Conservation (phyloP, 1,284 basidiomycete species). For the Irpex lacteus region DNA sequence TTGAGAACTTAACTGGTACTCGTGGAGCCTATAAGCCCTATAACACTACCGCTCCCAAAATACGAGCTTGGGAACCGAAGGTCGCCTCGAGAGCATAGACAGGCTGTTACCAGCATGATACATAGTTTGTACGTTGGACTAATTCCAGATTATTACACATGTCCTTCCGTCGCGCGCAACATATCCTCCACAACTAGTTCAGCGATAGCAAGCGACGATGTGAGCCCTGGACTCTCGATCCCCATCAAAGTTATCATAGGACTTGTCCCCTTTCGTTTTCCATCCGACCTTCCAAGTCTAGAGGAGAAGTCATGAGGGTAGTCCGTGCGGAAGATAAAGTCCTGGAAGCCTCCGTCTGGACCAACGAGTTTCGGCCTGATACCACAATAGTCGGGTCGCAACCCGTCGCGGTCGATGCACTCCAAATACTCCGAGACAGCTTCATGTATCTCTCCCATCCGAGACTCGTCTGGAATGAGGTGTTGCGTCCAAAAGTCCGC, state of each 20-base stretch:
- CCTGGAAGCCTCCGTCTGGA: constrained; percentile 77
- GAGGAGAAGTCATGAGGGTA: constrained; percentile 32
- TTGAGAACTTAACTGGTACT: constrained; percentile 90
- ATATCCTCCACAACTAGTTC: constrained; percentile 67
- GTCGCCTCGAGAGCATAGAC: constrained; percentile 42
- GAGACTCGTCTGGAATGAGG: constrained; percentile 66
- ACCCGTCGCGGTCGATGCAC: constrained; percentile 55
- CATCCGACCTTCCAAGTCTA: constrained; percentile 15
- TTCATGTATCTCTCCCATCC: constrained; percentile 60
- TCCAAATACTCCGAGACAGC: constrained; percentile 79
- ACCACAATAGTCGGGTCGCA: constrained; percentile 89
- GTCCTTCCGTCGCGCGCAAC: constrained; percentile 28
- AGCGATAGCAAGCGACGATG: constrained; percentile 71
- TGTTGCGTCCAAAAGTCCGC: constrained; percentile 77
- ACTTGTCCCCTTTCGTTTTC: constrained; percentile 20
- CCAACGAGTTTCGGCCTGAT: constrained; percentile 87
- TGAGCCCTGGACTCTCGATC: constrained; percentile 78
- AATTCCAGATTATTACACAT: constrained; percentile 12
- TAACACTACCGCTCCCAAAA: constrained; percentile 82
- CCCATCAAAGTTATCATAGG: constrained; percentile 76
- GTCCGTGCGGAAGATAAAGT: constrained; percentile 74
- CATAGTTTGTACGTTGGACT: background rate
- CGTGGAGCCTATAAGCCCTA: constrained; percentile 86
- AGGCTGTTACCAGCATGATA: background rate
- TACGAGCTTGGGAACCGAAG: constrained; percentile 82